Conservation (phyloP, 2,329 filamentous ascomycete genomes). For the Clonostachys chloroleuca region DNA sequence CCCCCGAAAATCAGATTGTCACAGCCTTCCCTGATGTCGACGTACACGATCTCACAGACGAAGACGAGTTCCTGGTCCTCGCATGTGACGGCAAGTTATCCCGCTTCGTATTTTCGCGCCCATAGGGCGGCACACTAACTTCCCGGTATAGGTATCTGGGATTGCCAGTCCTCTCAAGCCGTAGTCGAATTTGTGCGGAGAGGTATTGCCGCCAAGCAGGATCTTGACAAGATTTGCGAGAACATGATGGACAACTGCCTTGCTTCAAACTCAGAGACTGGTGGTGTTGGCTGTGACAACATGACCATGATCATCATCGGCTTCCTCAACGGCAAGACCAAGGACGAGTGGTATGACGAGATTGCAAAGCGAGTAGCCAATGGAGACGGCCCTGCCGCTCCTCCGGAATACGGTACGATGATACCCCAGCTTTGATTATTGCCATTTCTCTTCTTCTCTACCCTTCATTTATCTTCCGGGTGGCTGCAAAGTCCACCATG, state of each 20-base stretch:
- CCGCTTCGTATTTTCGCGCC: not conserved
- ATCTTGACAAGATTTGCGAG: slow-evolving; percentile 91
- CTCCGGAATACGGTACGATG: slow-evolving; percentile 94
- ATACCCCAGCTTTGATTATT: too few relatives aligned
- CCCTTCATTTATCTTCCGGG: too few relatives aligned
- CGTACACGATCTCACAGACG: slow-evolving; percentile 81
- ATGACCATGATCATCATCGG: slow-evolving; percentile 97
- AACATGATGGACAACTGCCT: slow-evolving; percentile 99
- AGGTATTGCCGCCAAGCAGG: slow-evolving; percentile 94
- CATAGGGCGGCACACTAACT: slow-evolving; percentile 11
- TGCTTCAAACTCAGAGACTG: slow-evolving; percentile 95
- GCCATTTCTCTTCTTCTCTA: too few relatives aligned
- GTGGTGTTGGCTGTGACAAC: slow-evolving; percentile 97
- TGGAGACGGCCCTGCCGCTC: slow-evolving; percentile 95
- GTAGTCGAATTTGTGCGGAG: slow-evolving; percentile 95
- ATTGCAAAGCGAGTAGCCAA: slow-evolving; percentile 91
- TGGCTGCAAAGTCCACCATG: too few relatives aligned
- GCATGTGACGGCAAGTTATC: slow-evolving; percentile 77
- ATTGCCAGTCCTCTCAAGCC: slow-evolving; percentile 97
- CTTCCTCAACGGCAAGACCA: slow-evolving; percentile 84
- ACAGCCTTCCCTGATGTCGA: slow-evolving; percentile 95
- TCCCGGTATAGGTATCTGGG: slow-evolving; percentile 79
- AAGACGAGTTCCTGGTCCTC: slow-evolving; percentile 93
- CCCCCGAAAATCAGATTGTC: slow-evolving; percentile 98
- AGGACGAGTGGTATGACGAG: slow-evolving; percentile 98